These are phyloP conservation scores for Cyberlindnera samutprakarnensis DNA, from an alignment of 805 yeast species.

Conservation along the genomic window DNA sequence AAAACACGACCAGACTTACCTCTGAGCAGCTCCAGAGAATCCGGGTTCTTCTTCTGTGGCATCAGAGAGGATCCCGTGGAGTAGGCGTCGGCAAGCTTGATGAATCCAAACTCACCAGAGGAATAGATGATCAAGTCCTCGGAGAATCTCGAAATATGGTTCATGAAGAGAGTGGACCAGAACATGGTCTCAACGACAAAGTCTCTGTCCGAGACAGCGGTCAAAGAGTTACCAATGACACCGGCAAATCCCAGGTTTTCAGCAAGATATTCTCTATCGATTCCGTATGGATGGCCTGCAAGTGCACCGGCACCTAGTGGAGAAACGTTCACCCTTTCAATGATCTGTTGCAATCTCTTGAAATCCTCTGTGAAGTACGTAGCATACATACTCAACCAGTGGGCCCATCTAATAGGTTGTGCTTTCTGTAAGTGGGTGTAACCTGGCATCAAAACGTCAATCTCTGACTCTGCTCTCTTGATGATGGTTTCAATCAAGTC, in stretches of 20 bases:
- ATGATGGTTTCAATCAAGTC: slow-evolving; percentile 61
- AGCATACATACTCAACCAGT: slow-evolving; percentile 92
- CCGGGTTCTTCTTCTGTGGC: slow-evolving; percentile 99
- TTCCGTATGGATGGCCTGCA: slow-evolving; percentile 99
- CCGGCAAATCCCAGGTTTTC: slow-evolving; percentile 70
- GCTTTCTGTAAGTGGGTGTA: slow-evolving; percentile 98
- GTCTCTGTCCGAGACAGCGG: slow-evolving; percentile 98
- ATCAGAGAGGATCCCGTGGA: slow-evolving; percentile 96
- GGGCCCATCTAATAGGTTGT: slow-evolving; percentile 98
- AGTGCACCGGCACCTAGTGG: slow-evolving; percentile 98
- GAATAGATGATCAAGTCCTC: slow-evolving; percentile 96
- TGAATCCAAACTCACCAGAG: slow-evolving; percentile 94
- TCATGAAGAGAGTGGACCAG: slow-evolving; percentile 93
- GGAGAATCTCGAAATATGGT: slow-evolving; percentile 88
- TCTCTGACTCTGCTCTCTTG: slow-evolving; percentile 75
- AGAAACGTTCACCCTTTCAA: slow-evolving; percentile 74
- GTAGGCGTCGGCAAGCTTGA: slow-evolving; percentile 92
- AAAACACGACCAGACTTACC: slow-evolving; percentile 97
- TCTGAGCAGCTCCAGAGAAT: slow-evolving; percentile 86
- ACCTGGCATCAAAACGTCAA: slow-evolving; percentile 95
- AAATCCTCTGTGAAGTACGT: slow-evolving; percentile 90
- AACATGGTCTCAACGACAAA: slow-evolving; percentile 93
- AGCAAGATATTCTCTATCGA: slow-evolving; percentile 88
- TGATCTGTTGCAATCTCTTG: slow-evolving; percentile 73
- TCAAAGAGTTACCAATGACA: slow-evolving; percentile 89